Evolutionary conservation across 352 stramenopile species (phyloP).

Genomic region (Thalassiosira hispida): DNA sequence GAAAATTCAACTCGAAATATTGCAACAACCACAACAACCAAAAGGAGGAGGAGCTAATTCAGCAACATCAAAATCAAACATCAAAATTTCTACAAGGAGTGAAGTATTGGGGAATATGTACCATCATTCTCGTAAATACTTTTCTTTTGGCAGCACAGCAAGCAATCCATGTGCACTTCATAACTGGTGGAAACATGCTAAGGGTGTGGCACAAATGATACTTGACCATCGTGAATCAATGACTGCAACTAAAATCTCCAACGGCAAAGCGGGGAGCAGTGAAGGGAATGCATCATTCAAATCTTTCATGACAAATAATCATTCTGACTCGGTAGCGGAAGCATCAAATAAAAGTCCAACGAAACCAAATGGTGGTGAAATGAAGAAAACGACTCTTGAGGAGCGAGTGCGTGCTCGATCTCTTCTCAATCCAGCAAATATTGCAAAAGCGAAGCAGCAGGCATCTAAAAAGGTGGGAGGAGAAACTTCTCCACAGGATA

Average conservation of each 20-base stretch:
- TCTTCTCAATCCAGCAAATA: neutral
- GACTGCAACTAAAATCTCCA: neutral
- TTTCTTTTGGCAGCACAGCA: neutral
- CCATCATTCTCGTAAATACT: conserved; percentile 20
- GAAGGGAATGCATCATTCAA: neutral
- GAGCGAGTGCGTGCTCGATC: conserved; percentile 22
- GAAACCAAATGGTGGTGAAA: too few species aligned
- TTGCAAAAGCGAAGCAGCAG: neutral
- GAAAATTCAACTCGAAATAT: conserved; percentile 17
- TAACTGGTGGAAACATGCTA: conserved; percentile 21
- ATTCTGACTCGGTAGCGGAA: neutral
- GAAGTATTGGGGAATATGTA: conserved; percentile 32
- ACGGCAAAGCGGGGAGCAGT: neutral
- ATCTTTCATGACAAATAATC: neutral
- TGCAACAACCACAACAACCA: neutral
- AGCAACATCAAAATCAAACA: conserved; percentile 1
- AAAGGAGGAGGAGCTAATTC: neutral
- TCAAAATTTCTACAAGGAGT: neutral
- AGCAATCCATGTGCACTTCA: neutral
- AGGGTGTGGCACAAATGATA: conserved; percentile 6
- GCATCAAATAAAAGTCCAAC: neutral
- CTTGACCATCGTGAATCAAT: conserved; percentile 7
- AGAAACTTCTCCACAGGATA: neutral
- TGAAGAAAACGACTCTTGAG: conserved; percentile 33
- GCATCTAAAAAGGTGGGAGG: neutral